Base-by-base conservation (phyloP, 2,329 filamentous ascomycete genomes). In the Fusarium brevicatenulatum region DNA sequence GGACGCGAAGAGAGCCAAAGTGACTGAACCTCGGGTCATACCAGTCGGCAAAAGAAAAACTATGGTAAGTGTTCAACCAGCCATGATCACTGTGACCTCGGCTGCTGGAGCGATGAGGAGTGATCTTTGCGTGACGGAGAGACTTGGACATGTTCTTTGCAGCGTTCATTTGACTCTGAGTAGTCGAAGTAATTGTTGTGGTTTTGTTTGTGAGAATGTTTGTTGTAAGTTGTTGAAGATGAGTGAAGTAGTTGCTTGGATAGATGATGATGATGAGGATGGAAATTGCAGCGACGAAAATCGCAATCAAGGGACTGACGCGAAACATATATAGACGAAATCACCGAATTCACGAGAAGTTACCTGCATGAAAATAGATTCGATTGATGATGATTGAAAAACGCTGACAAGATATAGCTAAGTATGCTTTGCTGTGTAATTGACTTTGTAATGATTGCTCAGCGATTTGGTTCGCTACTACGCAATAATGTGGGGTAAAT, bases 51-150 rank as follows among this genome's bases (percentile, higher is more conserved):
- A 97, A 97, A 77, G 89, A 92, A 86, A 97, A 97, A 71, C 91
- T 93, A 85, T 97, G 94, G 84, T 93, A 96, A 12, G 91, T 92
- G 83, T 95, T 92, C 13, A 97, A 89, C 94, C 94, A 97, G 81
- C 92, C 93, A 81, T 97, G 93, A 80, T 97, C 90, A 40, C 90
- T 88, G 81, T 95, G 92, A 37, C 94, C 94, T 57, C 95, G 89
- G 49, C 88, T 86, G 66, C 86, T 85, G 75, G 93, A 96, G 66
- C 89, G 90, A 72, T 95, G 93, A 59, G 92, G 91, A 42, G 88
- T 89, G 83, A 97, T 92, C 78, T 92, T 93, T 76, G 91, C 91
- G 82, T 92, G 88, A 42, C 86, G 82, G 68, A 92, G 89, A 58
- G 88, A 84, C 81, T 89, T 90, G 62, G 90, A 86, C 89, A 92